Base-by-base conservation (phyloP, 768 basidiomycete species). In the Candolleomyces eurysporus region DNA sequence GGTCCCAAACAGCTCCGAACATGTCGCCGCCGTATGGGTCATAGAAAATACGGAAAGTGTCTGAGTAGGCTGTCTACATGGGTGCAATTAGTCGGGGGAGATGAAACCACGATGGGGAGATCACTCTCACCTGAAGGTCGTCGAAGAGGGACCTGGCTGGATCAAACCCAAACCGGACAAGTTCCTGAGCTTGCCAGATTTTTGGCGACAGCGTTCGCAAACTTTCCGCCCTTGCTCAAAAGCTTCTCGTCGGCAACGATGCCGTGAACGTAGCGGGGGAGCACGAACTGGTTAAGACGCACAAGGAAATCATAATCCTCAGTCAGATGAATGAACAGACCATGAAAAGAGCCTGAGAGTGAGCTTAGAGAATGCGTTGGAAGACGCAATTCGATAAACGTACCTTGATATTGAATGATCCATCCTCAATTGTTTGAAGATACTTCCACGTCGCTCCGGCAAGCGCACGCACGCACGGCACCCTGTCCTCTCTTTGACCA, bases 1-100 rank as follows among this genome's bases (percentile, higher is more conserved):
- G 89, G 67, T 96, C 91, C 93, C 94, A 98, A 2, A 97, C 87
- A 0, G 82, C 87, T 6, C 92, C n/a, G n/a, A n/a, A n/a, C n/a
- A n/a, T n/a, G n/a, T n/a, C n/a, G n/a, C n/a, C 95, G 56, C 97
- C 97, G 39, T 86, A 81, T 0, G 84, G 77, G 65, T 98, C 96
- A 66, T 86, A 85, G 79, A 98, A 99, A 43, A 96, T 79, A 60
- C 91, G 84, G 64, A 92, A 82, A 0, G 89, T 89, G 63, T 92
- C 89, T 1, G 84, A 78, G 68, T 93, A 95, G 5, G 86, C 74
- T 19, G 82, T 79, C 91, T 95, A 61, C n/a, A 21, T 22, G 21
- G 36, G 14, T 14, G 32, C 39, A 45, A 31, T 50, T 7, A 52
- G 13, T 61, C 51, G 11, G 36, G 11, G 6, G 5, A 36, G 36